Evolutionary conservation across 352 stramenopile species (phyloP).

Genomic region (Globisporangium viniferum): DNA sequence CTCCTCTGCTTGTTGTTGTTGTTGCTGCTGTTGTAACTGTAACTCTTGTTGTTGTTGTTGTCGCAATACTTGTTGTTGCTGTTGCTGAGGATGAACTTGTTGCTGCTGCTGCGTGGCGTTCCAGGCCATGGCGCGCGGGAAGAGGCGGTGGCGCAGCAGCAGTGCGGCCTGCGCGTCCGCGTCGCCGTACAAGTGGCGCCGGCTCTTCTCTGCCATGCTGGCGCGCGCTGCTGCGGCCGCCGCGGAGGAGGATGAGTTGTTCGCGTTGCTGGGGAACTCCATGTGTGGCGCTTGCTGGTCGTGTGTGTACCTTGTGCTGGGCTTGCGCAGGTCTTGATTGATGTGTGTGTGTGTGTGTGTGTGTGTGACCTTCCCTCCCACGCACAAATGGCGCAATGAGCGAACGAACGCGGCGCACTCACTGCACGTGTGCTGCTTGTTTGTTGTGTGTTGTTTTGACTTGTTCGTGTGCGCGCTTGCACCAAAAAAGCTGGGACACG

Average conservation of each 20-base stretch:
- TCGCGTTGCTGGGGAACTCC: slow-evolving; percentile 1
- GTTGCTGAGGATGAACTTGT: not conserved
- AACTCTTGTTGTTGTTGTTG: slow-evolving; percentile 1
- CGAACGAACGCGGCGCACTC: not conserved
- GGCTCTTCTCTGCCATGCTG: slow-evolving; percentile 11
- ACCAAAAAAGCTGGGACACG: not conserved
- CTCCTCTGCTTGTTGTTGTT: not conserved
- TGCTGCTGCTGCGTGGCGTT: slow-evolving; percentile 32
- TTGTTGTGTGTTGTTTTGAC: not conserved
- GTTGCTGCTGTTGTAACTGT: not conserved
- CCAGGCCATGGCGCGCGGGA: slow-evolving; percentile 64
- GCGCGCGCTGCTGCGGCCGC: slow-evolving; percentile 1
- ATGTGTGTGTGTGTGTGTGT: not conserved
- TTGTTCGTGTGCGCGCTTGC: not conserved
- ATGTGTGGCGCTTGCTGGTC: not conserved
- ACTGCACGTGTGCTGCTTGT: not conserved
- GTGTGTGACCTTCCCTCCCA: not conserved
- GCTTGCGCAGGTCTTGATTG: not conserved
- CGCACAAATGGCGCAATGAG: slow-evolving; percentile 2
- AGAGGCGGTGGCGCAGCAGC: slow-evolving; percentile 54
- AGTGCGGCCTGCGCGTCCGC: slow-evolving; percentile 17
- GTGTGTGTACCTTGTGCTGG: not conserved
- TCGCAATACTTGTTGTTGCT: slow-evolving; percentile 5
- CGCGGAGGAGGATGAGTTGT: not conserved
- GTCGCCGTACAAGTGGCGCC: slow-evolving; percentile 14